Evolutionary conservation across 352 stramenopile species (phyloP).

Genomic region (Pythium biforme): DNA sequence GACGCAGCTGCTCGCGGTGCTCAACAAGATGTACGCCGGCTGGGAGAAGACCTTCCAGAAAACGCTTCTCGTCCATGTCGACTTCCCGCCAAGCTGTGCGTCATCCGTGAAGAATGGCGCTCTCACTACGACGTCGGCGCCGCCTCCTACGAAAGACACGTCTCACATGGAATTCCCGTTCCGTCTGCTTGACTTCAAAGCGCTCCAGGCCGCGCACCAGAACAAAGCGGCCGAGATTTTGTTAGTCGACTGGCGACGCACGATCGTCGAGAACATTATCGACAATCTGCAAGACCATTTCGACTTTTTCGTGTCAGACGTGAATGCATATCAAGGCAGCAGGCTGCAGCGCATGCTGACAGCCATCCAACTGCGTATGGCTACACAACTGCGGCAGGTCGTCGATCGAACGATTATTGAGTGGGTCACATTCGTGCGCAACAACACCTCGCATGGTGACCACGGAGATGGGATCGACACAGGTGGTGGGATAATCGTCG

Average conservation of each 20-base stretch:
- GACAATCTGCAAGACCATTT: conserved; percentile 93
- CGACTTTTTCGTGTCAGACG: conserved; percentile 91
- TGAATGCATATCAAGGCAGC: conserved; percentile 45
- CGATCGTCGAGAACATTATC: conserved; percentile 91
- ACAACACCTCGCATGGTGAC: conserved; percentile 15
- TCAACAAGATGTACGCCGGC: conserved; percentile 87
- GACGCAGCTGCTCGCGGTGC: conserved; percentile 63
- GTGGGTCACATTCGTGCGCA: conserved; percentile 63
- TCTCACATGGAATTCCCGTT: conserved; percentile 74
- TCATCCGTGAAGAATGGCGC: conserved; percentile 2
- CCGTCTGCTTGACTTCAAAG: conserved; percentile 81
- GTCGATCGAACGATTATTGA: conserved; percentile 52
- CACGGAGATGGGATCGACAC: not conserved
- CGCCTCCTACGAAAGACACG: conserved; percentile 28
- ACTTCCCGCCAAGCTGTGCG: conserved; percentile 29
- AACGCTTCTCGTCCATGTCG: conserved; percentile 64
- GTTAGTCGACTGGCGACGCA: conserved; percentile 85
- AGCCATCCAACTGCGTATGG: conserved; percentile 85
- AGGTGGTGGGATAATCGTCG: not conserved
- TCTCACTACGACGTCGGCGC: not conserved
- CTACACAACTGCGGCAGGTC: conserved; percentile 74
- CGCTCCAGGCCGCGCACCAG: conserved; percentile 66
- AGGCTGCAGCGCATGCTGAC: conserved; percentile 79
- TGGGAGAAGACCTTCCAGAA: conserved; percentile 90
- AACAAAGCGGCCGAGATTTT: conserved; percentile 79